Conservation (phyloP, 2,329 filamentous ascomycete species). For the Simplicillium aogashimaense region DNA sequence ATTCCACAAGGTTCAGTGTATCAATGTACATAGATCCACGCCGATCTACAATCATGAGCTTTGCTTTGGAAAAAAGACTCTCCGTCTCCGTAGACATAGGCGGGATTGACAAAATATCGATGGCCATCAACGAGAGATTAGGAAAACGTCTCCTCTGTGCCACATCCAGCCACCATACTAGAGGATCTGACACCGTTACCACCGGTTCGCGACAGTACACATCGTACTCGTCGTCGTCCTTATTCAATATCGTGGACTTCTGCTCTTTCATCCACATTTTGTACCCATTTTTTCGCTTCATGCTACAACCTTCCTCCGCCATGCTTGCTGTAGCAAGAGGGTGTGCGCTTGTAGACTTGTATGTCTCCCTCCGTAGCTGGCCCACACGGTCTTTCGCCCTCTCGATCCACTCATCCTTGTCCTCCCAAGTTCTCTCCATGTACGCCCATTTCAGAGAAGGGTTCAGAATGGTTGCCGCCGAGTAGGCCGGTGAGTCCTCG, state of each 20-base stretch:
- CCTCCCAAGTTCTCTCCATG: slow-evolving; percentile 2
- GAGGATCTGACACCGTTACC: background rate
- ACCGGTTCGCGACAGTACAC: slow-evolving; percentile 5
- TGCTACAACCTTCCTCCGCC: too few relatives aligned
- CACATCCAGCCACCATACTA: slow-evolving; percentile 2
- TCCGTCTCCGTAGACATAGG: slow-evolving; percentile 4
- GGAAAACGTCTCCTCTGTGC: slow-evolving; percentile 1
- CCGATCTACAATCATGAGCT: slow-evolving; percentile 1
- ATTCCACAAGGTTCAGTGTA: slow-evolving; percentile 4
- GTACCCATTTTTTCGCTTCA: slow-evolving; percentile 4
- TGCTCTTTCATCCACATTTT: slow-evolving; percentile 6
- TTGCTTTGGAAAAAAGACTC: slow-evolving; percentile 4
- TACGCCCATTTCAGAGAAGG: slow-evolving; percentile 3
- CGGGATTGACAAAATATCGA: slow-evolving; percentile 4
- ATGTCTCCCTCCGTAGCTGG: slow-evolving; percentile 1
- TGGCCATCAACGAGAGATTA: slow-evolving; percentile 4
- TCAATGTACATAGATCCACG: slow-evolving; percentile 2
- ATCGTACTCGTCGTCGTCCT: slow-evolving; percentile 5
- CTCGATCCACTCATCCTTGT: slow-evolving; percentile 1
- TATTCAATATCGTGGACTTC: slow-evolving; percentile 3
- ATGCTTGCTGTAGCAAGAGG: too few relatives aligned
- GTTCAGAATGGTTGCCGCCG: background rate
- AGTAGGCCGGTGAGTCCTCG: slow-evolving; percentile 1
- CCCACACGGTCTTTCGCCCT: slow-evolving; percentile 1
- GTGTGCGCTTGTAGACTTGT: background rate